Evolutionary conservation across 192 early-diverging fungal genomes (phyloP).

Genomic region (Rhizophagus prolifer): DNA sequence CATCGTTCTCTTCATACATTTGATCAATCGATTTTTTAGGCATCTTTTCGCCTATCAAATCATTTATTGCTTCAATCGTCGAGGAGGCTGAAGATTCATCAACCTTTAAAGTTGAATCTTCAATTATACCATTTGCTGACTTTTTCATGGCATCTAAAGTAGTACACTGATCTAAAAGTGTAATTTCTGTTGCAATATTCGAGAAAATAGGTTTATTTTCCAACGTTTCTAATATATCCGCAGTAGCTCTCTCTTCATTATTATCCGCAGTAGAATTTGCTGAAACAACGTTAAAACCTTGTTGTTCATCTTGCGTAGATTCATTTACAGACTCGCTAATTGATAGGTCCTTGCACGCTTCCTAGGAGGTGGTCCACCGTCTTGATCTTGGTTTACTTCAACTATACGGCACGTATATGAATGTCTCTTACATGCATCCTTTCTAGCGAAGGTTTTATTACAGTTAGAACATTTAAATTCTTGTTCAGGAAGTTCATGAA

Average conservation of each 20-base stretch:
- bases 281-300: neutral
- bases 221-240: neutral
- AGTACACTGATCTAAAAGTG: neutral
- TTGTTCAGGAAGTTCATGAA: slow-evolving; percentile 20
- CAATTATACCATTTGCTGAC: neutral
- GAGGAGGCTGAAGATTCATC: neutral
- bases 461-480: slow-evolving; percentile 11
- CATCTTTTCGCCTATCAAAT: neutral
- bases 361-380: neutral
- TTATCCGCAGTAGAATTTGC: neutral
- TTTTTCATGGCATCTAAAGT: neutral
- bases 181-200: neutral
- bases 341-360: neutral
- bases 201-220: neutral
- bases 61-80: neutral
- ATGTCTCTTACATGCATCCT: slow-evolving; percentile 27
- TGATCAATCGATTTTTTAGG: neutral
- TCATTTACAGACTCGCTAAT: neutral
- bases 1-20: neutral
- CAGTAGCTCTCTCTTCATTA: neutral
- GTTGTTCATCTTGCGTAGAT: neutral
- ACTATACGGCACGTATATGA: neutral
- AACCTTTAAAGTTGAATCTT: neutral
- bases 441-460: slow-evolving; percentile 14
- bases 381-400: neutral